phyloP scores from a whole-genome alignment of 2,329 filamentous ascomycete species.

The Botrytis sinoallii region DNA sequence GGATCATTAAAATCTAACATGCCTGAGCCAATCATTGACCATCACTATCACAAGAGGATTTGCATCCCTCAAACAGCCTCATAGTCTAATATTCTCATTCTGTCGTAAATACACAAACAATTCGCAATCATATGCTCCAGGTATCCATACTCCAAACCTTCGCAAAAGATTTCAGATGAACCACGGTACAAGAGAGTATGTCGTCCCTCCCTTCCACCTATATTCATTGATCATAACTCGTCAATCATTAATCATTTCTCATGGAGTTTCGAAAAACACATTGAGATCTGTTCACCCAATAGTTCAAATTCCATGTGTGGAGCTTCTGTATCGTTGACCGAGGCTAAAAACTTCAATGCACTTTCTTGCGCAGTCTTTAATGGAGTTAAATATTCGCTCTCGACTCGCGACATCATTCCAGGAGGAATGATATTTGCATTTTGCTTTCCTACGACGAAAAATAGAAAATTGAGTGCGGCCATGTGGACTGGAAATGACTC shows the following conservation, averaged over 20 bases:
- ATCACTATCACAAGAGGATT: not conserved
- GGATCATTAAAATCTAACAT: not conserved
- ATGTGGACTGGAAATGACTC: conserved; percentile 54
- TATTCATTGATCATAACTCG: not conserved
- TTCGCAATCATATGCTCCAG: not conserved
- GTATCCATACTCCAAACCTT: conserved; percentile 5
- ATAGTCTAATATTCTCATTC: not conserved
- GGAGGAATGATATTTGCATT: conserved; percentile 51
- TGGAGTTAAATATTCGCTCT: conserved; percentile 57
- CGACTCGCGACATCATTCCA: conserved; percentile 55
- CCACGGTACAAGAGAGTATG: not conserved
- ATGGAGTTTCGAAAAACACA: conserved; percentile 26
- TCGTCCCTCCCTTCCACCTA: not conserved
- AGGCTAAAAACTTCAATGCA: conserved; percentile 21
- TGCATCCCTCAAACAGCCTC: not conserved
- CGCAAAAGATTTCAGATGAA: not conserved
- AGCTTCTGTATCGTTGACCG: not conserved
- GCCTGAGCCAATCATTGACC: not conserved
- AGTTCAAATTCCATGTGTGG: conserved; percentile 29
- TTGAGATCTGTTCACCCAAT: conserved; percentile 31
- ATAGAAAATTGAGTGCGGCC: conserved; percentile 59
- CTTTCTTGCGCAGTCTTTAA: conserved; percentile 45
- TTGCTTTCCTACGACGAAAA: conserved; percentile 51
- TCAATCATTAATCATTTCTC: conserved; percentile 19
- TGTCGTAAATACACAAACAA: not conserved